Percentiles rank a stretch among this genome's conserved stretches.
Conservation (phyloP, 257 asterid species). For the Solanum sejunctum region DNA sequence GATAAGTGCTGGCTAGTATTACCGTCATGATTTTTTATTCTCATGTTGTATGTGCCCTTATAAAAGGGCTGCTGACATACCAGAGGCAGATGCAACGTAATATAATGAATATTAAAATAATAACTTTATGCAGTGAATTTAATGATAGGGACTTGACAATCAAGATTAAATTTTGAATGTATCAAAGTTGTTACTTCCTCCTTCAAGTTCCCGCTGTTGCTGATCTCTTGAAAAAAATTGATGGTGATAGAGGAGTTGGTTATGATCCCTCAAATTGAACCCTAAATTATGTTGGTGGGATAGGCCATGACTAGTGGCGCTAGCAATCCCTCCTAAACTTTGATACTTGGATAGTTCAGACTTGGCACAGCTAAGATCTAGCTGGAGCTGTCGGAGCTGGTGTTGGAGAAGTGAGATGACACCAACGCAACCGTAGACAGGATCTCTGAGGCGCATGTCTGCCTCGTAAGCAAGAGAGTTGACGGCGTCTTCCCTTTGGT, state of each 20-base stretch:
- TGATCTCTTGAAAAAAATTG: slow-evolving; percentile 33
- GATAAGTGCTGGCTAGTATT: background rate
- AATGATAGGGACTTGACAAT: background rate
- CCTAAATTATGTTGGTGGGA: slow-evolving; percentile 28
- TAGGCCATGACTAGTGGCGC: slow-evolving; percentile 19
- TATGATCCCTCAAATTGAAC: slow-evolving; percentile 28
- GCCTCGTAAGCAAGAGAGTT: slow-evolving; percentile 65
- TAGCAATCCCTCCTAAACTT: slow-evolving; percentile 14
- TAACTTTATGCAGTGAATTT: background rate
- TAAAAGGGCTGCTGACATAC: background rate
- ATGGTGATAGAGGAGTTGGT: slow-evolving; percentile 41
- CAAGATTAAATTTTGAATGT: background rate
- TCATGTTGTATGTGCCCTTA: background rate
- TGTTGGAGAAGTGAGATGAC: slow-evolving; percentile 74
- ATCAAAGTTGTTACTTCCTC: slow-evolving; percentile 1
- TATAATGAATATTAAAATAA: background rate
- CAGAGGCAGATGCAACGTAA: background rate
- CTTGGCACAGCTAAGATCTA: slow-evolving; percentile 65
- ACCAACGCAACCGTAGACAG: slow-evolving; percentile 73
- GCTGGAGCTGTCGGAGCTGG: slow-evolving; percentile 71
- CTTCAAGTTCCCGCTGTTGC: slow-evolving; percentile 6
- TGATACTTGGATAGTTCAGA: slow-evolving; percentile 67
- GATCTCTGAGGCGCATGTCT: slow-evolving; percentile 72
- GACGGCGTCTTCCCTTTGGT: slow-evolving; percentile 67
- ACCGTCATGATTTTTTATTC: too few relatives aligned